These are phyloP conservation scores for Fusarium sp. DNA, from an alignment of 2,329 filamentous ascomycete species.

Conservation along the genomic window DNA sequence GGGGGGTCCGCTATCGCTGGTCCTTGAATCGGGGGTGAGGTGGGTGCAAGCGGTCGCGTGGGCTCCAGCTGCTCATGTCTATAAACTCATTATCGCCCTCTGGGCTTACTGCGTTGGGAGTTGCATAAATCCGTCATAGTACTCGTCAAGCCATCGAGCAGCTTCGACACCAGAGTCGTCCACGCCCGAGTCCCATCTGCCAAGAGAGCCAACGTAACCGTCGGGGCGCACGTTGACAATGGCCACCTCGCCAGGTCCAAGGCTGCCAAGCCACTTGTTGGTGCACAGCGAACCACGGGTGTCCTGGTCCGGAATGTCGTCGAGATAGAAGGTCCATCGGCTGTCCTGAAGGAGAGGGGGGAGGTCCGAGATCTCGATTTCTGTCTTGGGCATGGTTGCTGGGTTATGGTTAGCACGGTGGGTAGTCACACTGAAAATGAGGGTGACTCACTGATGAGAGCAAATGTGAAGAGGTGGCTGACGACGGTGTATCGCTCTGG, in stretches of 20 bases:
- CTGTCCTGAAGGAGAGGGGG: slow-evolving; percentile 72
- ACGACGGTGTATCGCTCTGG: slow-evolving; percentile 76
- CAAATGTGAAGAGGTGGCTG: slow-evolving; percentile 77
- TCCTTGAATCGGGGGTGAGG: slow-evolving; percentile 8
- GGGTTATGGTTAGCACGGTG: slow-evolving; percentile 24
- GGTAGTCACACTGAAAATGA: neutral
- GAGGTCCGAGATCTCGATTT: slow-evolving; percentile 75
- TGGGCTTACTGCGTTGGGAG: slow-evolving; percentile 51
- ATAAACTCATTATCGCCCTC: slow-evolving; percentile 26
- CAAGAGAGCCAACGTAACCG: slow-evolving; percentile 77
- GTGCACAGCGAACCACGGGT: slow-evolving; percentile 67
- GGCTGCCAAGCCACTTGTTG: slow-evolving; percentile 75
- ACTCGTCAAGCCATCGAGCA: slow-evolving; percentile 66
- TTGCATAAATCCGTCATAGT: slow-evolving; percentile 67
- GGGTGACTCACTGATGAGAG: slow-evolving; percentile 69
- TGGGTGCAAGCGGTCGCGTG: slow-evolving; percentile 14
- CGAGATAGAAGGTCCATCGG: slow-evolving; percentile 79
- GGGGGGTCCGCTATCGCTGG: slow-evolving; percentile 11
- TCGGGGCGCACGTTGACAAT: slow-evolving; percentile 78
- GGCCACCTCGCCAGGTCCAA: slow-evolving; percentile 68
- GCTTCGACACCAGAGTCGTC: slow-evolving; percentile 64
- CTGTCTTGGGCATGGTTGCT: slow-evolving; percentile 70
- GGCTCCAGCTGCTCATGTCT: slow-evolving; percentile 31
- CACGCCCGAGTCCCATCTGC: slow-evolving; percentile 63
- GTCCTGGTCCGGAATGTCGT: slow-evolving; percentile 70